These are phyloP conservation scores for Punica granatum DNA, from an alignment of 345 rosid genomes.

Conservation along the genomic window DNA sequence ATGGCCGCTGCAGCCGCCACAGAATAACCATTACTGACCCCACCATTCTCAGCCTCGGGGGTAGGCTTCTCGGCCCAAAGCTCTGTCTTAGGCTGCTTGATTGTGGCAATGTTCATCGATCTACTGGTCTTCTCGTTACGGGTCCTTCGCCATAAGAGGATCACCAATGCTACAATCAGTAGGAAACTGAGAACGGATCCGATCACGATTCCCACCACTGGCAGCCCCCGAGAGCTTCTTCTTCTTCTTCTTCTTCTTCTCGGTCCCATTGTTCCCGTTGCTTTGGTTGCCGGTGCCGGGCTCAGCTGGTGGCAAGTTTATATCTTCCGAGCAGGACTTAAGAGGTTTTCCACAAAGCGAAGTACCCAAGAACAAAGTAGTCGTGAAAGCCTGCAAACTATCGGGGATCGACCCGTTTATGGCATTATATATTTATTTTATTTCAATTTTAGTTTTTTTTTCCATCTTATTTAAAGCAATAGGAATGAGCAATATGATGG, in stretches of 20 bases:
- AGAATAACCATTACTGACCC: slow-evolving; percentile 26
- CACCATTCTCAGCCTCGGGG: slow-evolving; percentile 40
- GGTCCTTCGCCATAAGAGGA: slow-evolving; percentile 52
- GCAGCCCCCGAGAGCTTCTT: slow-evolving; percentile 77
- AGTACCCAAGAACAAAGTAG: slow-evolving; percentile 58
- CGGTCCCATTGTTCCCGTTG: slow-evolving; percentile 15
- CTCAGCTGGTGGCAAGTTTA: slow-evolving; percentile 46
- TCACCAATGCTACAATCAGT: slow-evolving; percentile 40
- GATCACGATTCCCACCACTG: slow-evolving; percentile 79
- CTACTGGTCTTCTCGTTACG: slow-evolving; percentile 44
- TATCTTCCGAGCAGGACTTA: slow-evolving; percentile 17
- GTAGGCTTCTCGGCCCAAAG: slow-evolving; percentile 44
- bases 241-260: slow-evolving; percentile 11
- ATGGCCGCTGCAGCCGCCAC: slow-evolving; percentile 36
- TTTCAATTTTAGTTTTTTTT: too few species aligned
- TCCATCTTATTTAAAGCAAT: too few species aligned
- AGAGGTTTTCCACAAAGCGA: slow-evolving; percentile 83
- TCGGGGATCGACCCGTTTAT: slow-evolving; percentile 80
- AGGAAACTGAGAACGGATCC: slow-evolving; percentile 58
- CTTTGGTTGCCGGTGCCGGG: slow-evolving; percentile 13
- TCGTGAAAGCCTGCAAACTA: slow-evolving; percentile 30
- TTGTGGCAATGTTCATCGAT: slow-evolving; percentile 49
- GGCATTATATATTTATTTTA: too few species aligned
- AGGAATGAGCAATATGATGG: too few species aligned
- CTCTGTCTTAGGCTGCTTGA: slow-evolving; percentile 52